phyloP scores from a whole-genome alignment of 169 alveolate genomes.

The Plasmodium chabaudi region DNA sequence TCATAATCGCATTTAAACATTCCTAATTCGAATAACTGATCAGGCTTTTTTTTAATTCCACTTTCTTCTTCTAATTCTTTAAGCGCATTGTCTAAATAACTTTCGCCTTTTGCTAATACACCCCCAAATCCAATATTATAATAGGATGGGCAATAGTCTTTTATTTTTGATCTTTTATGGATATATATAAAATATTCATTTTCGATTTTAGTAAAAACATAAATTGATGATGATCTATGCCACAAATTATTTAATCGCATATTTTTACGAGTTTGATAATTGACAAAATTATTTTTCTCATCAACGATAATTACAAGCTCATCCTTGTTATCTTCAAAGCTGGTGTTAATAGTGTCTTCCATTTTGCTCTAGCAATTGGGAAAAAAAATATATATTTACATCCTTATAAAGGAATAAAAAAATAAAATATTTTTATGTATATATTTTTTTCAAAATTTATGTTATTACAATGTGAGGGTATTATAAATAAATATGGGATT shows the following conservation, averaged over 20 bases:
- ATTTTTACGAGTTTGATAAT: slow-evolving; percentile 27
- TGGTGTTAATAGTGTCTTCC: slow-evolving; percentile 33
- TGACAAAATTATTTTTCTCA: slow-evolving; percentile 41
- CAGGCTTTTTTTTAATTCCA: slow-evolving; percentile 78
- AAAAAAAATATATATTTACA: background rate
- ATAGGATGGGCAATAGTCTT: slow-evolving; percentile 82
- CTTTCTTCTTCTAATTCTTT: slow-evolving; percentile 81
- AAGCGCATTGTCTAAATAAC: slow-evolving; percentile 75
- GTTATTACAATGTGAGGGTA: too few relatives aligned
- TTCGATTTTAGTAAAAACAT: slow-evolving; percentile 68
- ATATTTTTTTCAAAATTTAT: background rate
- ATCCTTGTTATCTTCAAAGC: slow-evolving; percentile 48
- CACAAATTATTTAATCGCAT: slow-evolving; percentile 79
- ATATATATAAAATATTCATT: slow-evolving; percentile 73
- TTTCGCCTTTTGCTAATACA: slow-evolving; percentile 78
- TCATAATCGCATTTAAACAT: slow-evolving; percentile 64
- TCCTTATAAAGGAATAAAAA: background rate
- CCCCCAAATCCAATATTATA: slow-evolving; percentile 83
- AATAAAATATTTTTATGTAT: background rate
- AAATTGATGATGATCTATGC: slow-evolving; percentile 82
- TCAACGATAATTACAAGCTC: slow-evolving; percentile 61
- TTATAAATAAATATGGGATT: too few relatives aligned
- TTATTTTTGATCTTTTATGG: slow-evolving; percentile 77
- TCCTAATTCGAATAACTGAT: slow-evolving; percentile 78
- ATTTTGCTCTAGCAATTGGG: background rate